Evolutionary conservation across 2,329 filamentous ascomycete species (phyloP), one percentile per base, ranked within the genome.

Genomic region (Aspergillus spinulosporus): DNA sequence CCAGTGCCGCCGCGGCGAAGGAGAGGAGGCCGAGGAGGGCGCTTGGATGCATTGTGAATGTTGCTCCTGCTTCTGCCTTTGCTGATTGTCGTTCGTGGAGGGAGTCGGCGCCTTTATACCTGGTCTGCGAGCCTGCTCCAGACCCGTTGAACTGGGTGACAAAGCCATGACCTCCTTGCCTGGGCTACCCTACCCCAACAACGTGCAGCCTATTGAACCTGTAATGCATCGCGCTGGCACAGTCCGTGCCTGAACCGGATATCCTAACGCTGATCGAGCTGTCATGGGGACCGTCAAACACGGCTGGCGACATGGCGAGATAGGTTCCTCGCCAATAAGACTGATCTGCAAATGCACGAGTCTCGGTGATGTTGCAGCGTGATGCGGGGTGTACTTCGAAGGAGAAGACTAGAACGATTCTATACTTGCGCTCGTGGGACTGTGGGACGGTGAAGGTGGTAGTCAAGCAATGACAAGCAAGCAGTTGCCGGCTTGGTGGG

Each of bases 11-110:
- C 1, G 59, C 62, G 7, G 64, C 63, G 44, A 70, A 66, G 58
- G 61, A 58, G 57, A 69, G 40, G 1, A 68, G 56, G 15, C 64
- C 66, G 26, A 69, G 14, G 34, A 68, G 54, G 37, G 63, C 59
- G 47, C 58, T 62, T 48, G 57, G 51, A 54, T 68, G 55, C 66
- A 68, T 57, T 52, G 21, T 51, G 28, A 21, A 21, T 21, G 14
- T 32, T 32, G 11, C 37, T 28, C 37, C 32, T 31, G 32, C 14
- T 8, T 51, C 46, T 47, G 51, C 14, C 4, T 56, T 14, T 11
- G 34, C 26, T 26, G 28, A 11, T 15, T 47, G 26, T 3, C 15
- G 11, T 21, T n/a, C 21, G 21, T 21, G 21, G 21, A 21, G 21
- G 21, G 51, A 43, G 39, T 21, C 47, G 32, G 14, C 15, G 11